Conservation (phyloP, 306 rosid species). For the Hippophae tibetana region DNA sequence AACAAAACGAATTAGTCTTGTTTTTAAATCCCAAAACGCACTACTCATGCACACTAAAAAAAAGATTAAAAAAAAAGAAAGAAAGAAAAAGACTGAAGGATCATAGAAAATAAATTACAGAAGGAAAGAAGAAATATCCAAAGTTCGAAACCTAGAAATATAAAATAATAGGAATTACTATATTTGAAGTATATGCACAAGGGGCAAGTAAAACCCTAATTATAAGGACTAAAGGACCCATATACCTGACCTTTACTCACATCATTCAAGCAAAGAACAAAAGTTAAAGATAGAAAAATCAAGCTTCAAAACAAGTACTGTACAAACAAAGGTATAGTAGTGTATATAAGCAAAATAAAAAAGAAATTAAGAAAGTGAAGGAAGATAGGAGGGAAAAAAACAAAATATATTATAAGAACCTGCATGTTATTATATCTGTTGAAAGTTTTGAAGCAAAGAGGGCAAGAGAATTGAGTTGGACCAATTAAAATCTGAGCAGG, state of each 20-base stretch:
- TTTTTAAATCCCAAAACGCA: conserved; percentile 27
- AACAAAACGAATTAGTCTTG: conserved; percentile 10
- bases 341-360: conserved; percentile 19
- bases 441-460: conserved; percentile 94
- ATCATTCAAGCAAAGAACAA: conserved; percentile 21
- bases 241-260: conserved; percentile 3
- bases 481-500: conserved; percentile 88
- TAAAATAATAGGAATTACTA: conserved; percentile 4
- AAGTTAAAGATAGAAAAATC: conserved; percentile 40
- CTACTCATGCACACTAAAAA: conserved; percentile 23
- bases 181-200: conserved; percentile 16
- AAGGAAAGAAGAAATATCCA: not conserved
- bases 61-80: not conserved
- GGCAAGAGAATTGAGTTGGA: conserved; percentile 88
- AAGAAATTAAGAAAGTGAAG: conserved; percentile 18
- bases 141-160: conserved; percentile 12
- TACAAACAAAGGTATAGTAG: conserved; percentile 21
- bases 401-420: conserved; percentile 27
- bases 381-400: conserved; percentile 13
- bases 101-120: not conserved
- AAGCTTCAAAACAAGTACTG: conserved; percentile 20
- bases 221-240: conserved; percentile 1
- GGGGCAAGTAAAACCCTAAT: too few relatives aligned
- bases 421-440: conserved; percentile 97
- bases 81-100: too few relatives aligned